Conservation (phyloP, 805 yeast genomes). For the Starmerella geochares region DNA sequence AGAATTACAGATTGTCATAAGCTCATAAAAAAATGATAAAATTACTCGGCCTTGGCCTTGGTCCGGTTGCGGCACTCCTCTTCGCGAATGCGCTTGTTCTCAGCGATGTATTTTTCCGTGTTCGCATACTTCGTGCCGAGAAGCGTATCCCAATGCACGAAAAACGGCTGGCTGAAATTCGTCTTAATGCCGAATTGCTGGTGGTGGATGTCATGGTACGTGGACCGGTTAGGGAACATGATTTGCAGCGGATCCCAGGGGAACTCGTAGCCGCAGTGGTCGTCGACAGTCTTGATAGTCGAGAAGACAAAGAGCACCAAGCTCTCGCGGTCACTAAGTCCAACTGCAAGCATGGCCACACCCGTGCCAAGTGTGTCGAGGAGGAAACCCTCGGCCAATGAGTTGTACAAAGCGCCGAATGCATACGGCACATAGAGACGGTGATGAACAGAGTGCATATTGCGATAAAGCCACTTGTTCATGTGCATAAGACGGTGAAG, state of each 20-base stretch:
- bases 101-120: conserved; percentile 51
- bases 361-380: conserved; percentile 92
- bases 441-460: conserved; percentile 91
- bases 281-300: conserved; percentile 93
- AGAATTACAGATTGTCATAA: background rate
- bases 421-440: conserved; percentile 92
- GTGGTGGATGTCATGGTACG: conserved; percentile 95
- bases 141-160: conserved; percentile 79
- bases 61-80: conserved; percentile 42
- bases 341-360: conserved; percentile 53
- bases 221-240: conserved; percentile 87
- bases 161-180: conserved; percentile 92
- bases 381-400: conserved; percentile 85
- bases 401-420: conserved; percentile 89
- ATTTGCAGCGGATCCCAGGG: conserved; percentile 87
- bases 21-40: background rate
- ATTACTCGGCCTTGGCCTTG: conserved; percentile 20
- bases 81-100: conserved; percentile 59
- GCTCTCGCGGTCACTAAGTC: conserved; percentile 66
- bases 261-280: conserved; percentile 94
- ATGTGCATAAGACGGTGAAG: conserved; percentile 82
- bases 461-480: conserved; percentile 62
- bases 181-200: conserved; percentile 90
- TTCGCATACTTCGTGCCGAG: conserved; percentile 63
- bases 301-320: conserved; percentile 70